Percentiles rank a stretch among this genome's conserved stretches.
Evolutionary conservation across 1,139 yeast genomes (phyloP).

Genomic region (Scheffersomyces titani): DNA sequence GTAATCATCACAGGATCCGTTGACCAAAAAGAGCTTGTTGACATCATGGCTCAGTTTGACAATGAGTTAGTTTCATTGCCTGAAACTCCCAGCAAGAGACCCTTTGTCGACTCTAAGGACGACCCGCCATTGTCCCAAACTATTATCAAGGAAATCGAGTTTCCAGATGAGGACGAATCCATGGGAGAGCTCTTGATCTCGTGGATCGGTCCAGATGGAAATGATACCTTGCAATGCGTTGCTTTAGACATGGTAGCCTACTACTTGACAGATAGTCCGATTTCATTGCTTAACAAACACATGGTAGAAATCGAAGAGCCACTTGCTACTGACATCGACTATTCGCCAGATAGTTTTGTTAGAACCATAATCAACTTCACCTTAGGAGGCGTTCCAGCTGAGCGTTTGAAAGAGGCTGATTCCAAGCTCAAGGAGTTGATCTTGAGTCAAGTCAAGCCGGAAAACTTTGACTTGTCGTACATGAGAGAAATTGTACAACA

Average conservation of each 20-base stretch:
- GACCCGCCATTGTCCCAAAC: slow-evolving; percentile 46
- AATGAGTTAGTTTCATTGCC: slow-evolving; percentile 46
- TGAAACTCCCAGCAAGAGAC: slow-evolving; percentile 49
- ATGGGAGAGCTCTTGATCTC: slow-evolving; percentile 74
- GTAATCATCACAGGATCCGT: slow-evolving; percentile 82
- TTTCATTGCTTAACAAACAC: slow-evolving; percentile 63
- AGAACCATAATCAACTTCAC: slow-evolving; percentile 60
- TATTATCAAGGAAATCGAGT: slow-evolving; percentile 56
- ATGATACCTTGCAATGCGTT: slow-evolving; percentile 52
- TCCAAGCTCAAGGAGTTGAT: slow-evolving; percentile 52
- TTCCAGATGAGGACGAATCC: slow-evolving; percentile 88
- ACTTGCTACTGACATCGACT: slow-evolving; percentile 69
- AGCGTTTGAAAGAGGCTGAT: slow-evolving; percentile 55
- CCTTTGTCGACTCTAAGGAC: slow-evolving; percentile 76
- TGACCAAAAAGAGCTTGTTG: slow-evolving; percentile 69
- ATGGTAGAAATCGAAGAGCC: slow-evolving; percentile 86
- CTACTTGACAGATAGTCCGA: slow-evolving; percentile 75
- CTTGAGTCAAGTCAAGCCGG: slow-evolving; percentile 46
- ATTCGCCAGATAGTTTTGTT: slow-evolving; percentile 69
- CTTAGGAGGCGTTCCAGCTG: slow-evolving; percentile 77
- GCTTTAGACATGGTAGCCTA: slow-evolving; percentile 76
- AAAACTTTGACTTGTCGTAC: slow-evolving; percentile 61
- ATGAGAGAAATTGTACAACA: slow-evolving; percentile 69
- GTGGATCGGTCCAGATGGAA: slow-evolving; percentile 81
- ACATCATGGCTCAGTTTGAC: slow-evolving; percentile 67